Percentiles rank a stretch among this genome's conserved stretches.
phyloP scores from a whole-genome alignment of 1,139 yeast genomes.

The Protomyces arabidopsidicola region DNA sequence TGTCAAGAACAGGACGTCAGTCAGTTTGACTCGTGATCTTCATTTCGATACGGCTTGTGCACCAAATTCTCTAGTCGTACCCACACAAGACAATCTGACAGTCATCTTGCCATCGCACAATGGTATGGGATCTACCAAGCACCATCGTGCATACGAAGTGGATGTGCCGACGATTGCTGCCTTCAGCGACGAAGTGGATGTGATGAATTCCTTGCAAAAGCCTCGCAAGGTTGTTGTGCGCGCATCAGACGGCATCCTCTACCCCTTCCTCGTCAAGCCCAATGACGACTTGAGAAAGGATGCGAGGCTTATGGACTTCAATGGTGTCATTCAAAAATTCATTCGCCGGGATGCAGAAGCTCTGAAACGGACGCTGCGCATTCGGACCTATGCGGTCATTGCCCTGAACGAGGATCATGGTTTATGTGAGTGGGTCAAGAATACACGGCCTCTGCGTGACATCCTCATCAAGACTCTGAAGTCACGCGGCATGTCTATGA shows the following conservation, averaged over 20 bases:
- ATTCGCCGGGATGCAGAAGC: conserved; percentile 66
- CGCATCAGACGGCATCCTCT: conserved; percentile 71
- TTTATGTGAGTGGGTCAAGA: conserved; percentile 85
- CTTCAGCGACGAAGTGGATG: conserved; percentile 59
- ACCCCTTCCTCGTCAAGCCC: conserved; percentile 73
- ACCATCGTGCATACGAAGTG: conserved; percentile 53
- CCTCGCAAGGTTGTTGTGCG: conserved; percentile 73
- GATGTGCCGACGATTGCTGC: conserved; percentile 32
- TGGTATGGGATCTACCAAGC: conserved; percentile 38
- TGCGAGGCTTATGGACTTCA: conserved; percentile 88
- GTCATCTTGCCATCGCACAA: conserved; percentile 51
- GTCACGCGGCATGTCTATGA: conserved; percentile 37
- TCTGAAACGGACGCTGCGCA: conserved; percentile 60
- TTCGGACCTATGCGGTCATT: conserved; percentile 80
- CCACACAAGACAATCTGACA: conserved; percentile 69
- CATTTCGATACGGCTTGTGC: conserved; percentile 49
- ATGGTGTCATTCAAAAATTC: conserved; percentile 76
- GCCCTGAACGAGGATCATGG: conserved; percentile 87
- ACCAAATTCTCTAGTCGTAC: conserved; percentile 72
- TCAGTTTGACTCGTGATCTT: conserved; percentile 44
- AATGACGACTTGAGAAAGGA: conserved; percentile 93
- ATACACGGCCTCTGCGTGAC: conserved; percentile 73
- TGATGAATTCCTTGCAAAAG: conserved; percentile 76
- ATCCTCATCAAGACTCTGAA: conserved; percentile 51
- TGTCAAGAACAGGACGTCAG: conserved; percentile 45